These are phyloP conservation scores for Triticum monococcum DNA, from an alignment of 176 grass and related monocot species.

Conservation along the genomic window DNA sequence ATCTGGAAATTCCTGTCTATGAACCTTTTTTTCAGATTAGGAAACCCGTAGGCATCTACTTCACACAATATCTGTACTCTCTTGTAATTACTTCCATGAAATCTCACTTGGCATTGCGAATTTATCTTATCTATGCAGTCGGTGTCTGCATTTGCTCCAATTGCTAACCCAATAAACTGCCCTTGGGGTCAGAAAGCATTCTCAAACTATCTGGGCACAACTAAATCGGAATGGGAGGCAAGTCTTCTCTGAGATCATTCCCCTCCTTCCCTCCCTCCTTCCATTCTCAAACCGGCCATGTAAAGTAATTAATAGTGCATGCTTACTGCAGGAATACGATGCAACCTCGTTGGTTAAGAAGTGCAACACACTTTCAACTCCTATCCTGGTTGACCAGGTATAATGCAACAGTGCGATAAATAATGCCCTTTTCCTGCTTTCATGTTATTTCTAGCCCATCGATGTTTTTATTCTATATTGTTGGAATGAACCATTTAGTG, in stretches of 20 bases:
- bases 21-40: background rate
- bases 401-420: background rate
- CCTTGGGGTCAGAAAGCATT: constrained; percentile 97
- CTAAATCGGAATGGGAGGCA: constrained; percentile 87
- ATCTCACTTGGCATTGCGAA: background rate
- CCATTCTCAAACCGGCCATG: background rate
- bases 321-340: constrained; percentile 70
- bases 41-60: background rate
- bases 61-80: background rate
- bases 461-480: no score
- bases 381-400: constrained; percentile 99
- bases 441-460: background rate
- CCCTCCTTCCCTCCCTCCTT: background rate
- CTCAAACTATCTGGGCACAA: constrained; percentile 84
- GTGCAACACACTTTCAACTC: constrained; percentile 52
- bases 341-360: constrained; percentile 76
- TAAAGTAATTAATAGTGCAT: constrained; percentile 7
- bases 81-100: background rate
- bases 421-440: background rate
- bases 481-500: no score
- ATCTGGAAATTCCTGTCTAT: background rate
- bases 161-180: constrained; percentile 85
- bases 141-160: constrained; percentile 83
- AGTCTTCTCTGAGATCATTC: background rate
- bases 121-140: constrained; percentile 60